These are phyloP conservation scores for Rhodomyrtus tomentosa DNA, from an alignment of 345 rosid species.

Conservation along the genomic window DNA sequence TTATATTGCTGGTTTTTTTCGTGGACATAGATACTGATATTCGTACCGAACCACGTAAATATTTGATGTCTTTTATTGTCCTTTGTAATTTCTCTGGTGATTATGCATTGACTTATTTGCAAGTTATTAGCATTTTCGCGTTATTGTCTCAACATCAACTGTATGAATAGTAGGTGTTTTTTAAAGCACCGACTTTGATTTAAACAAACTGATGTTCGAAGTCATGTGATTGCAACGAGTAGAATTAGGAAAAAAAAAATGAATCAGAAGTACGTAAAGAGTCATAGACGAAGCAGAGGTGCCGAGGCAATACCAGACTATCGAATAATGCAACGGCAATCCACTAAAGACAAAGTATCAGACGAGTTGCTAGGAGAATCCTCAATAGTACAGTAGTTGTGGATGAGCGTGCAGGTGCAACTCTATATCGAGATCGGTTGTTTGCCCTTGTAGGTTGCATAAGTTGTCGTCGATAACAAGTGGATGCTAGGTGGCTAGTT, in stretches of 20 bases:
- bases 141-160: too few relatives aligned
- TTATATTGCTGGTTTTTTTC: too few relatives aligned
- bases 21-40: too few relatives aligned
- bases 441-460: not conserved
- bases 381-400: not conserved
- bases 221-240: not conserved
- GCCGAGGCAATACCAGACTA: not conserved
- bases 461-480: not conserved
- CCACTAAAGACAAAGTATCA: not conserved
- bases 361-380: not conserved
- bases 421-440: not conserved
- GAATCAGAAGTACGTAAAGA: not conserved
- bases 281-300: rapidly evolving
- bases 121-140: too few relatives aligned
- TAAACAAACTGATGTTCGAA: not conserved
- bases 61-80: too few relatives aligned
- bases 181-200: not conserved
- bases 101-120: too few relatives aligned
- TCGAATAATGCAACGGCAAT: not conserved
- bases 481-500: not conserved
- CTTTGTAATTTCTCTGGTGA: too few relatives aligned
- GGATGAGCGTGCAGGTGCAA: not conserved
- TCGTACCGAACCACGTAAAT: too few relatives aligned
- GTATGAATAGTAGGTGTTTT: not conserved
- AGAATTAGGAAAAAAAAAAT: not conserved